Conservation (phyloP, 768 basidiomycete genomes). For the Mycena indigotica region DNA sequence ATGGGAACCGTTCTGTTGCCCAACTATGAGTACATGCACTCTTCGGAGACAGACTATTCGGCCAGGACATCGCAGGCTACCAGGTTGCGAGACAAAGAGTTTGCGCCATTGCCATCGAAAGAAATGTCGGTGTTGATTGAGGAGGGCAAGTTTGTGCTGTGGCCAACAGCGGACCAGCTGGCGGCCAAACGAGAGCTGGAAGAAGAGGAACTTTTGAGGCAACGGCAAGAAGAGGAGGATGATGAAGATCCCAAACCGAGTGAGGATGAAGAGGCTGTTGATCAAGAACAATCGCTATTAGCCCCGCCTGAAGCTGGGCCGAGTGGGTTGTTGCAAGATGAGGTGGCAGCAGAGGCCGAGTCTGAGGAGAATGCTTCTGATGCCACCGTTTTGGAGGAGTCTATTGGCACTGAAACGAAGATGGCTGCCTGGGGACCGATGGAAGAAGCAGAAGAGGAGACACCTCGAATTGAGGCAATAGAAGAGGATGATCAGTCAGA, state of each 20-base stretch:
- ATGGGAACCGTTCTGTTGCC: slow-evolving; percentile 33
- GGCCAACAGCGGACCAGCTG: slow-evolving; percentile 29
- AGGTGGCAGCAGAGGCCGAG: too few species aligned
- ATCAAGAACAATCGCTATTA: not conserved
- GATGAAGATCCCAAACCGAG: not conserved
- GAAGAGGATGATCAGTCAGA: not conserved
- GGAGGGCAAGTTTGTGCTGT: slow-evolving; percentile 51
- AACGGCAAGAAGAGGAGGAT: slow-evolving; percentile 5
- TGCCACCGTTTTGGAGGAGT: not conserved
- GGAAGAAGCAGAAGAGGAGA: not conserved
- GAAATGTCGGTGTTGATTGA: slow-evolving; percentile 49
- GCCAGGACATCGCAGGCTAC: slow-evolving; percentile 40
- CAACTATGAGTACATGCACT: slow-evolving; percentile 56
- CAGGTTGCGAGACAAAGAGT: slow-evolving; percentile 37
- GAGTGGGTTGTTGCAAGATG: too few species aligned
- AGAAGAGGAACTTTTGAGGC: slow-evolving; percentile 9
- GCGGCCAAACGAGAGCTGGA: slow-evolving; percentile 6
- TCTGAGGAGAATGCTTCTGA: not conserved
- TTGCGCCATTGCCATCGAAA: slow-evolving; percentile 49
- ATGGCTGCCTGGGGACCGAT: too few species aligned
- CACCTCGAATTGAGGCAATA: not conserved
- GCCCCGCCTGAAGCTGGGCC: too few species aligned
- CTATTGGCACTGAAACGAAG: too few species aligned
- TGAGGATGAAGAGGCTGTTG: not conserved
- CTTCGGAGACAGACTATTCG: slow-evolving; percentile 44